A percentile compares a stretch with the other conserved stretches of the same genome.
phyloP scores from a whole-genome alignment of 2,329 filamentous ascomycete species.

The Ophiostoma perfectum region DNA sequence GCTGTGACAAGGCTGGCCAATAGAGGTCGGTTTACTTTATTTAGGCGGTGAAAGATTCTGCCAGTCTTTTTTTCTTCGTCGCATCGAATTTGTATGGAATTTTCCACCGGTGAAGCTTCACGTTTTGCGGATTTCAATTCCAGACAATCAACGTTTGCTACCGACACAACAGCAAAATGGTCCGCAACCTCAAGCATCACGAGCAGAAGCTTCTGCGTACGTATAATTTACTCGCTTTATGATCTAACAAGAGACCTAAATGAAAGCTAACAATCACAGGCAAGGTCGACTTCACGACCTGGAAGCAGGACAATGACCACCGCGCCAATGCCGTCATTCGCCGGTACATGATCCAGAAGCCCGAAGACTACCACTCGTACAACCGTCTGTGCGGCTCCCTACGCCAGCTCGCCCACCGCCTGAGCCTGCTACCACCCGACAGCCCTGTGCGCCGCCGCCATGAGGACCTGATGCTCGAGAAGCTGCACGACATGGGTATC shows the following conservation, averaged over 20 bases:
- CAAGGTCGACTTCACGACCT: constrained; percentile 85
- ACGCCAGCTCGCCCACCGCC: constrained; percentile 80
- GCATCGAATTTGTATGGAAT: constrained; percentile 2
- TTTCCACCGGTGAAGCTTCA: neutral
- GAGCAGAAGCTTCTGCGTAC: constrained; percentile 78
- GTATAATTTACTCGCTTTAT: neutral
- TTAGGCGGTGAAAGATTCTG: constrained; percentile 21
- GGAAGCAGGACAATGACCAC: constrained; percentile 82
- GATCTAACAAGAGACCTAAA: neutral
- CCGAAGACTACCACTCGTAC: constrained; percentile 71
- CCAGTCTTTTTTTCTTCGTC: constrained; percentile 14
- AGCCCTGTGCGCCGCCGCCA: constrained; percentile 75
- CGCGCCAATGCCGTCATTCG: constrained; percentile 71
- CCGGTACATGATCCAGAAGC: constrained; percentile 87
- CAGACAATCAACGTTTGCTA: constrained; percentile 2
- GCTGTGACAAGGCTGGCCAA: constrained; percentile 8
- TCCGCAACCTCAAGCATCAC: constrained; percentile 92
- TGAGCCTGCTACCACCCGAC: constrained; percentile 74
- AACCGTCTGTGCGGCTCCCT: constrained; percentile 70
- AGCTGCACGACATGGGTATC: constrained; percentile 89
- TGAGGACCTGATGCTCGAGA: constrained; percentile 81
- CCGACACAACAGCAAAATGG: constrained; percentile 54
- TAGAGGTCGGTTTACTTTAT: neutral
- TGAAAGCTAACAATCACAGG: constrained; percentile 16
- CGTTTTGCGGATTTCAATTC: neutral